phyloP scores from a whole-genome alignment of 495 filamentous ascomycete genomes.

The Geopyxis carbonaria region DNA sequence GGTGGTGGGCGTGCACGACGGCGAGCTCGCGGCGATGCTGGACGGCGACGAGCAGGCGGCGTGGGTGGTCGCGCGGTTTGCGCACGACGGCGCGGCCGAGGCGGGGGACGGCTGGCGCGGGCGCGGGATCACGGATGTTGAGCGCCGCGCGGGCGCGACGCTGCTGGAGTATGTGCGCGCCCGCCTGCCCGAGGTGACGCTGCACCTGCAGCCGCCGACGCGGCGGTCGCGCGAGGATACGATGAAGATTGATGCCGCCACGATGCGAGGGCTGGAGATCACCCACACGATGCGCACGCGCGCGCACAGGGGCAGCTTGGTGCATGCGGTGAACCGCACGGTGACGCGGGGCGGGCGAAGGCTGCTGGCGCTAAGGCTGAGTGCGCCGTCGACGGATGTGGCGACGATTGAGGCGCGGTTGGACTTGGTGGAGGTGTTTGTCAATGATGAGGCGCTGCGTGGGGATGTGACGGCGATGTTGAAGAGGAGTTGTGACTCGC shows the following conservation, averaged over 20 bases:
- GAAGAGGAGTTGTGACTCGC: constrained; percentile 63
- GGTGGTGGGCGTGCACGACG: constrained; percentile 44
- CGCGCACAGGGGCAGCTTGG: constrained; percentile 58
- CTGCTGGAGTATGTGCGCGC: constrained; percentile 69
- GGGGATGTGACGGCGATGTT: constrained; percentile 51
- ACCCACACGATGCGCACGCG: constrained; percentile 63
- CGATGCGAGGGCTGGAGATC: constrained; percentile 77
- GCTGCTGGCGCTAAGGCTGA: constrained; percentile 64
- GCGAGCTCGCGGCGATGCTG: background rate
- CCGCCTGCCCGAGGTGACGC: constrained; percentile 56
- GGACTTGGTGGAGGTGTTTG: constrained; percentile 61
- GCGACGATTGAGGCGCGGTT: constrained; percentile 61
- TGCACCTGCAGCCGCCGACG: constrained; percentile 71
- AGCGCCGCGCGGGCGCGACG: constrained; percentile 51
- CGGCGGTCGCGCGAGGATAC: constrained; percentile 53
- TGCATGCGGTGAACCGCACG: constrained; percentile 76
- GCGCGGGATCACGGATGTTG: constrained; percentile 19
- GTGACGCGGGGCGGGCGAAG: constrained; percentile 80
- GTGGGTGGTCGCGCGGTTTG: background rate
- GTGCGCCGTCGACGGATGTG: constrained; percentile 52
- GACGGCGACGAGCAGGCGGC: background rate
- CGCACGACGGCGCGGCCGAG: background rate
- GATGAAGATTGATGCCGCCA: constrained; percentile 84
- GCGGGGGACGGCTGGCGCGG: background rate
- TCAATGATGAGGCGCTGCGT: constrained; percentile 43